phyloP scores from a whole-genome alignment of 2,329 filamentous ascomycete species.

The Hypomyces rosellus region DNA sequence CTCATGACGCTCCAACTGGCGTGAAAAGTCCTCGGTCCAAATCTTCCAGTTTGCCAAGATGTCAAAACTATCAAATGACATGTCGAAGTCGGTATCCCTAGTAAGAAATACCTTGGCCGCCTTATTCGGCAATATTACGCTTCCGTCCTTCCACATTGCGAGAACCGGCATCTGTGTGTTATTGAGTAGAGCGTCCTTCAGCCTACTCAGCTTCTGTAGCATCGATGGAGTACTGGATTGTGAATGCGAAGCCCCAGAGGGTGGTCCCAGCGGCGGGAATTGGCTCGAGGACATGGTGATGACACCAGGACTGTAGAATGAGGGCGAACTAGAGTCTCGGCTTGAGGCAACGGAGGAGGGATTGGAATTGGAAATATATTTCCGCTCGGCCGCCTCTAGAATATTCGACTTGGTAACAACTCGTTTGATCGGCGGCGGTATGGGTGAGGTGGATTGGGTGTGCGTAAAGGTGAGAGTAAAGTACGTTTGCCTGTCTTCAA shows the following conservation, averaged over 20 bases:
- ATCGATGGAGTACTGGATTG: constrained; percentile 55
- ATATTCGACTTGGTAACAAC: constrained; percentile 33
- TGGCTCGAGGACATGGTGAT: constrained; percentile 49
- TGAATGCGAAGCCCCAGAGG: constrained; percentile 46
- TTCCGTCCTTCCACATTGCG: constrained; percentile 76
- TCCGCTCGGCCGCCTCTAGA: constrained; percentile 42
- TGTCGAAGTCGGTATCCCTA: constrained; percentile 33
- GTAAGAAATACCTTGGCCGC: constrained; percentile 51
- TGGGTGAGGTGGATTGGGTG: constrained; percentile 36
- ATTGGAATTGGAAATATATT: constrained; percentile 37
- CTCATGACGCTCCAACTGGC: constrained; percentile 49
- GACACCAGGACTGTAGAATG: constrained; percentile 45
- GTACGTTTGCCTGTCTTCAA: constrained; percentile 60
- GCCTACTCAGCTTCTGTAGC: constrained; percentile 64
- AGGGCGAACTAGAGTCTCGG: constrained; percentile 41
- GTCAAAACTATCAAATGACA: constrained; percentile 43
- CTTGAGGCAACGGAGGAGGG: constrained; percentile 43
- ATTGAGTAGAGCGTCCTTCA: constrained; percentile 73
- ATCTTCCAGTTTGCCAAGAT: constrained; percentile 55
- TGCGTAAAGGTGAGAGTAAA: constrained; percentile 72
- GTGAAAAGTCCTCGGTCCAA: constrained; percentile 61
- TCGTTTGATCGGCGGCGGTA: constrained; percentile 29
- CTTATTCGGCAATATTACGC: constrained; percentile 66
- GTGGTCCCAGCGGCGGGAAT: constrained; percentile 63
- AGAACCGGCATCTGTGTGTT: constrained; percentile 69